Conservation (phyloP, 805 yeast genomes). For the Candida piceae region DNA sequence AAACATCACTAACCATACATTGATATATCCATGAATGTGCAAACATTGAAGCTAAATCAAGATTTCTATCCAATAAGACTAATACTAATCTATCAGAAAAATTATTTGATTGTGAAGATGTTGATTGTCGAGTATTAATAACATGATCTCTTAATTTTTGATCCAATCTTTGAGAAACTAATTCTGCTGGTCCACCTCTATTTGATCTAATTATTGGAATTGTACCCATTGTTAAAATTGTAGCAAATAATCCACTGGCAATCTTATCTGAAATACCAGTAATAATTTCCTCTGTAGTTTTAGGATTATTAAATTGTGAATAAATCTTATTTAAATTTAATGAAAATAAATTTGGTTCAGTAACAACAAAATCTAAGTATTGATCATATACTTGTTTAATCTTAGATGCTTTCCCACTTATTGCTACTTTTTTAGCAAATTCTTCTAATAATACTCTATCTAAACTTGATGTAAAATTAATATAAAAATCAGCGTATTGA, state of each 20-base stretch:
- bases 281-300: constrained; percentile 70
- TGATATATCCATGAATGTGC: constrained; percentile 98
- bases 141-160: constrained; percentile 80
- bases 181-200: constrained; percentile 91
- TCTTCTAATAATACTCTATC: constrained; percentile 78
- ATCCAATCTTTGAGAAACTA: constrained; percentile 84
- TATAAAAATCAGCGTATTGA: constrained; percentile 70
- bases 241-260: constrained; percentile 76
- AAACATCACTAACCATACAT: constrained; percentile 91
- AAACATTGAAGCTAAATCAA: constrained; percentile 91
- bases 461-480: constrained; percentile 82
- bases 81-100: constrained; percentile 62
- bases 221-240: constrained; percentile 69
- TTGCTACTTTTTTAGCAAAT: constrained; percentile 77
- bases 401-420: constrained; percentile 54
- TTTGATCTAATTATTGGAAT: constrained; percentile 91
- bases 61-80: constrained; percentile 77
- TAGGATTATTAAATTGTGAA: constrained; percentile 63
- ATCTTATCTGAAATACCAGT: constrained; percentile 61
- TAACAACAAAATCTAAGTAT: constrained; percentile 84
- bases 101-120: constrained; percentile 4
- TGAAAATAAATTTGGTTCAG: constrained; percentile 88
- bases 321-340: constrained; percentile 66
- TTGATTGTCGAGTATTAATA: constrained; percentile 49
- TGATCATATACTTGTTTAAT: constrained; percentile 92